Conservation (phyloP, 2,329 filamentous ascomycete genomes). For the Coniochaeta hoffmannii region DNA sequence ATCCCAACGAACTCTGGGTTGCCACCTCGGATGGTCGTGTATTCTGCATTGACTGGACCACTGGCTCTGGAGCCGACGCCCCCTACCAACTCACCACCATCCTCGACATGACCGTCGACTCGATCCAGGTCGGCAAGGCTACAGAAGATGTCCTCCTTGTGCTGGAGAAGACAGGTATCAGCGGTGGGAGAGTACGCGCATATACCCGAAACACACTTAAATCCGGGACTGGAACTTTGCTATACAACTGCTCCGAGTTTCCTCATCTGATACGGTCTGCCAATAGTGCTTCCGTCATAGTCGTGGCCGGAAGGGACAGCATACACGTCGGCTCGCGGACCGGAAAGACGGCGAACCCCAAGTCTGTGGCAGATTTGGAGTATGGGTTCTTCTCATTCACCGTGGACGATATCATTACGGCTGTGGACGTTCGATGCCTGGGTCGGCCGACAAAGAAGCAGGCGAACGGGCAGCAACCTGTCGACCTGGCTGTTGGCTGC, state of each 20-base stretch:
- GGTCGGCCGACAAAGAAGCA: slow-evolving; percentile 20
- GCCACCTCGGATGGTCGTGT: slow-evolving; percentile 50
- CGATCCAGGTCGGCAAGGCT: slow-evolving; percentile 25
- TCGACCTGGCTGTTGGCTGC: slow-evolving; percentile 70
- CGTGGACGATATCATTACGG: slow-evolving; percentile 56
- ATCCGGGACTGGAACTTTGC: slow-evolving; percentile 10
- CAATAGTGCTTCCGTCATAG: slow-evolving; percentile 49
- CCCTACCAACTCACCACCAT: slow-evolving; percentile 36
- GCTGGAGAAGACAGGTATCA: slow-evolving; percentile 32
- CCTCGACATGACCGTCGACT: slow-evolving; percentile 35
- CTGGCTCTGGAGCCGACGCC: slow-evolving; percentile 31
- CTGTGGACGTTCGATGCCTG: slow-evolving; percentile 53
- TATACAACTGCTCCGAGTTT: slow-evolving; percentile 16
- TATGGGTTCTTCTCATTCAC: slow-evolving; percentile 54
- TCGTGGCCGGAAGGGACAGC: slow-evolving; percentile 43
- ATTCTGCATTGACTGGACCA: slow-evolving; percentile 52
- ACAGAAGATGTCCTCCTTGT: slow-evolving; percentile 38
- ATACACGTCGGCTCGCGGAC: slow-evolving; percentile 53
- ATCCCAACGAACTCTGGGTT: slow-evolving; percentile 48
- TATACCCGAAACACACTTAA: slow-evolving; percentile 30
- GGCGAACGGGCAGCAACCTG: slow-evolving; percentile 16
- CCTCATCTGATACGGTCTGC: slow-evolving; percentile 21
- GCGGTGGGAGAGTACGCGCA: slow-evolving; percentile 34
- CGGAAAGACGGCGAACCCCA: slow-evolving; percentile 19
- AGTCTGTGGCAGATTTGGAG: slow-evolving; percentile 32